A percentile compares a stretch with the other conserved stretches of the same genome.
These are phyloP conservation scores for Colletotrichum trifolii DNA, from an alignment of 2,329 filamentous ascomycete genomes.

Conservation along the genomic window DNA sequence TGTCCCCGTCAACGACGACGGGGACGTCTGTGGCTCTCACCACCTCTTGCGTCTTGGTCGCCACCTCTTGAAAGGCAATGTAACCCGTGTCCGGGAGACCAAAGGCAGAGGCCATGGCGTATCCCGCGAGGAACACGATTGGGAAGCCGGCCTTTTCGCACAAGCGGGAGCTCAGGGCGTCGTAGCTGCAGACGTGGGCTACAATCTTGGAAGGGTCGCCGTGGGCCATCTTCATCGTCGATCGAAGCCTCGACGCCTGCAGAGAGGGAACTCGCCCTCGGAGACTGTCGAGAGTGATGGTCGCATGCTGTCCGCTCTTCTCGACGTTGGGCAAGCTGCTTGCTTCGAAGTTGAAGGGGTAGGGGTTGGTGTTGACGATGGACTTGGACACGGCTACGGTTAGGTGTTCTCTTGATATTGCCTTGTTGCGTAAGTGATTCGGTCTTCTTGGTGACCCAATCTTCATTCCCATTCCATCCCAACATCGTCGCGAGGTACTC, in stretches of 20 bases:
- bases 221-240: constrained; percentile 52
- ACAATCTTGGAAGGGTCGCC: constrained; percentile 55
- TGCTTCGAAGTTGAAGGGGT: constrained; percentile 46
- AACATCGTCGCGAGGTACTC: constrained; percentile 19
- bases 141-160: constrained; percentile 59
- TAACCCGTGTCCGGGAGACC: constrained; percentile 60
- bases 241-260: constrained; percentile 42
- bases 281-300: constrained; percentile 42
- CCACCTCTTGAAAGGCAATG: constrained; percentile 59
- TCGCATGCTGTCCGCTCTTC: constrained; percentile 17
- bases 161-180: constrained; percentile 55
- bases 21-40: constrained; percentile 51
- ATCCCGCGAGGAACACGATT: constrained; percentile 56
- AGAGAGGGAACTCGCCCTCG: constrained; percentile 50
- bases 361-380: constrained; percentile 45
- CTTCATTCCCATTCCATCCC: neutral
- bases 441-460: neutral
- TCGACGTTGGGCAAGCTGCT: constrained; percentile 45
- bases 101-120: constrained; percentile 51
- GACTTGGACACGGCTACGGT: constrained; percentile 40
- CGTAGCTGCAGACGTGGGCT: constrained; percentile 55
- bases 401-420: neutral
- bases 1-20: constrained; percentile 58
- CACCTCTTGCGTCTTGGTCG: constrained; percentile 55
- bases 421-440: neutral